These are phyloP conservation scores for Cruciata laevipes DNA, from an alignment of 257 asterid genomes.

Conservation along the genomic window DNA sequence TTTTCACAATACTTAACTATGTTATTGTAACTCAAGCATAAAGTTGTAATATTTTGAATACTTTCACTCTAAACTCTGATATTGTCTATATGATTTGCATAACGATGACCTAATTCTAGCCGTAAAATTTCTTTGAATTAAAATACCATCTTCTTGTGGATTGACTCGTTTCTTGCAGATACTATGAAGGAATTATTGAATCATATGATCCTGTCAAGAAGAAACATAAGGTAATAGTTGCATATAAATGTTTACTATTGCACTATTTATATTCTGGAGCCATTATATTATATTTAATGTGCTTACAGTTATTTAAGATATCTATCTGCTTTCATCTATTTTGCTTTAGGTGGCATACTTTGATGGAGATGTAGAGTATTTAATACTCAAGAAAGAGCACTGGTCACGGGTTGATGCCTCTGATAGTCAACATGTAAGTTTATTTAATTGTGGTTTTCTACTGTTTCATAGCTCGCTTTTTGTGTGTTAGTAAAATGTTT, in stretches of 20 bases:
- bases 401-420: neutral
- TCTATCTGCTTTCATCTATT: neutral
- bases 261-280: too few species aligned
- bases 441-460: too few species aligned
- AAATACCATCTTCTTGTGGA: constrained; percentile 1
- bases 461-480: neutral
- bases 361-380: constrained; percentile 33
- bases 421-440: neutral
- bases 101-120: neutral
- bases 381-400: constrained; percentile 30
- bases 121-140: neutral
- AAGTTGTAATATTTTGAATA: neutral
- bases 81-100: neutral
- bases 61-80: neutral
- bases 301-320: neutral
- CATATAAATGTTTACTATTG: neutral
- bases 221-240: constrained; percentile 36
- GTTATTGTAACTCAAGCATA: neutral
- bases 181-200: constrained; percentile 35
- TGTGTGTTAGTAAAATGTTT: neutral
- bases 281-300: neutral
- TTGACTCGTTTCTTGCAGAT: constrained; percentile 29
- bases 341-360: constrained; percentile 32
- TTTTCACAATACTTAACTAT: neutral
- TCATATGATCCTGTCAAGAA: constrained; percentile 33